Conservation (phyloP, 2,329 filamentous ascomycete genomes). For the Emergomyces orientalis region DNA sequence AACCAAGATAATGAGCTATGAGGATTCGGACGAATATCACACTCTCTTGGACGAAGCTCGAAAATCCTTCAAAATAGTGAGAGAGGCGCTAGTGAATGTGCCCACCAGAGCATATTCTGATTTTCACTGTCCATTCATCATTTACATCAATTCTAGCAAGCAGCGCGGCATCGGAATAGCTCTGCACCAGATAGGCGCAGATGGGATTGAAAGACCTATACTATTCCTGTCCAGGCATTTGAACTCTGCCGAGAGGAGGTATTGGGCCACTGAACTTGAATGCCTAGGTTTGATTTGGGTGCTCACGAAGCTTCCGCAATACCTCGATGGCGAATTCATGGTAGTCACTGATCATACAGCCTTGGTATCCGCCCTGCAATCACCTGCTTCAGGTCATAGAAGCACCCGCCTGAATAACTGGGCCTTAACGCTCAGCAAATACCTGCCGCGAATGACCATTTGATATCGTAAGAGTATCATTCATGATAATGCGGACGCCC, state of each 20-base stretch:
- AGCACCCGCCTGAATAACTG: background rate
- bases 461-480: background rate
- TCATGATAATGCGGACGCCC: background rate
- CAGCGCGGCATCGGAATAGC: background rate
- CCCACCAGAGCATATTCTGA: background rate
- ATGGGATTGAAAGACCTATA: background rate
- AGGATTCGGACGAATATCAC: background rate
- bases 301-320: background rate
- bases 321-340: background rate
- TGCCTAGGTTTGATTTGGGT: background rate
- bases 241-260: background rate
- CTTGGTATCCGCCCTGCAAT: background rate
- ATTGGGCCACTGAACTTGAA: background rate
- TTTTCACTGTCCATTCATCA: background rate
- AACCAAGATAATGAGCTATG: background rate
- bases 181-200: background rate
- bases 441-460: background rate
- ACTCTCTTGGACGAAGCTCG: background rate
- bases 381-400: background rate
- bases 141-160: background rate
- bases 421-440: background rate
- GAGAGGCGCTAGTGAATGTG: background rate
- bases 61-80: background rate
- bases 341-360: background rate
- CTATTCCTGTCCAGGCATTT: background rate